phyloP scores from a whole-genome alignment of 306 rosid species.

The Calophaca sinica region DNA sequence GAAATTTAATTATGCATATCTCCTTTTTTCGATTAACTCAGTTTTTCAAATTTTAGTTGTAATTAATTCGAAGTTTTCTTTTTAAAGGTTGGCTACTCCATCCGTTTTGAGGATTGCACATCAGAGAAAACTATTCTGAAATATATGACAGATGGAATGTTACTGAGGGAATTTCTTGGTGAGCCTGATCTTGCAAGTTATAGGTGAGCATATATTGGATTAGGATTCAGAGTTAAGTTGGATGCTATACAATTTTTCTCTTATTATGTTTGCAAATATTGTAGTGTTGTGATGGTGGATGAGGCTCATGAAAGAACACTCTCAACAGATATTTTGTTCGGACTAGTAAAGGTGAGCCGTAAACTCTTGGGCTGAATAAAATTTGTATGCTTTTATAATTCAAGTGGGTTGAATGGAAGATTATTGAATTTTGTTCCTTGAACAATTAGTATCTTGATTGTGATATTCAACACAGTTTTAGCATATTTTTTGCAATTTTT shows the following conservation, averaged over 20 bases:
- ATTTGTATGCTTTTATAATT: conserved; percentile 8
- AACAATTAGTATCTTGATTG: conserved; percentile 37
- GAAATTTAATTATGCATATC: conserved; percentile 19
- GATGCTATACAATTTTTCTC: conserved; percentile 35
- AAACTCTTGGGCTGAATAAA: conserved; percentile 11
- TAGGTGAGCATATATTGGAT: conserved; percentile 63
- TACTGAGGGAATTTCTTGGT: conserved; percentile 91
- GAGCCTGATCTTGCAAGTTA: conserved; percentile 94
- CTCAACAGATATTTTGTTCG: conserved; percentile 95
- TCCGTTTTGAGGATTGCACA: conserved; percentile 97
- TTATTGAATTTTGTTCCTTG: conserved; percentile 21
- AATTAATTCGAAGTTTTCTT: conserved; percentile 30
- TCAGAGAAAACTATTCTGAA: conserved; percentile 92
- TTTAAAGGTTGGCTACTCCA: conserved; percentile 94
- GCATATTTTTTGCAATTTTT: conserved; percentile 6
- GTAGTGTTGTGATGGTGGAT: conserved; percentile 98
- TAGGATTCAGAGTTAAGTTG: conserved; percentile 42
- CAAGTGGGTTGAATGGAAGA: conserved; percentile 31
- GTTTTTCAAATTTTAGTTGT: conserved; percentile 29
- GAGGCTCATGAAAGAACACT: conserved; percentile 99
- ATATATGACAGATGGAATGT: conserved; percentile 99
- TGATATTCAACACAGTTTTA: conserved; percentile 21
- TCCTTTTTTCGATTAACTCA: neutral
- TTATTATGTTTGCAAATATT: conserved; percentile 42
- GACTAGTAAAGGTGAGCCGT: conserved; percentile 81